Evolutionary conservation across 768 basidiomycete genomes (phyloP), one percentile per base, ranked within the genome.

Genomic region (Trametes villosa): DNA sequence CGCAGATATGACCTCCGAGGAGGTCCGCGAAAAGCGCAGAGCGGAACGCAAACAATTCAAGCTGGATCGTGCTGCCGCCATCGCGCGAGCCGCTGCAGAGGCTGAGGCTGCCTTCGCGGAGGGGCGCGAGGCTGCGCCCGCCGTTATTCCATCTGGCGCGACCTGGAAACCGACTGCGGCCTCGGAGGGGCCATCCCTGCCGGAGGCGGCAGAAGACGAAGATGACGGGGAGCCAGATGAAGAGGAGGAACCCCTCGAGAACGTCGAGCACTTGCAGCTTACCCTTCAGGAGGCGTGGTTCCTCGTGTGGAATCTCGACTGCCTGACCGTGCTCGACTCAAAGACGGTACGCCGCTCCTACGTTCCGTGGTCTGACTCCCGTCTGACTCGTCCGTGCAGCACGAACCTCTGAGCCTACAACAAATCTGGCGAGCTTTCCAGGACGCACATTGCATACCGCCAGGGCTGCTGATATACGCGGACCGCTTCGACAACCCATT

Each of bases 1-100:
- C 9, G 2, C 45, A 72, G 71, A 69, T 47, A 76, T 91, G 65
- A 94, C 95, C 0, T 88, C 95, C 0, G 97, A 99, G 70, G 94
- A 98, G 74, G 77, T 97, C 54, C 93, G 94, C 9, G 93, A 91
- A 38, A 86, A 86, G 69, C 88, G 97, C 38, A 81, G 97, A 47
- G 85, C 86, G 30, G 94, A 96, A 66, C 87, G 97, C 36, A 88
- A 88, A 67, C 91, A 94, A 67, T 96, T 96, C 80, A 99, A 99
- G 75, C 79, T 88, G 38, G 94, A 96, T 70, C 87, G 97, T 68
- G 95, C 96, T 27, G 79, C 81, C 57, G 96, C 95, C 2, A 90
- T 97, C 65, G 92, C 92, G 1, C 83, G 83, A 0, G 90, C 91
- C 0, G 88, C 86, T 0, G 87, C 87, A 38, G 88, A 92, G 68